Evolutionary conservation across 2,329 filamentous ascomycete species (phyloP), one percentile per base, ranked within the genome.

Genomic region (Thelonectria rubi): DNA sequence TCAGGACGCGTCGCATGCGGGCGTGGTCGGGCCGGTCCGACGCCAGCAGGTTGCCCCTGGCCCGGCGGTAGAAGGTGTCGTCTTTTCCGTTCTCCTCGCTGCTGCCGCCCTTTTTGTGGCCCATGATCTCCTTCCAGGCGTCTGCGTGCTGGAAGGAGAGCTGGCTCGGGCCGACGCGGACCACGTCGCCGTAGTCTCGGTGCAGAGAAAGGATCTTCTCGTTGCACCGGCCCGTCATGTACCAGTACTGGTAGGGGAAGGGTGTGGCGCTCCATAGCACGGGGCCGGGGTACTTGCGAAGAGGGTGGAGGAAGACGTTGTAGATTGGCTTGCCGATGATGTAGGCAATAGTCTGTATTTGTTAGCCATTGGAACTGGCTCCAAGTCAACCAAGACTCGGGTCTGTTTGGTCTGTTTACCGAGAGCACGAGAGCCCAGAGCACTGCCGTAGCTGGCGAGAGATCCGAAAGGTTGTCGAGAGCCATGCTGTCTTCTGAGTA

Each of bases 11-110:
- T 5, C 69, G 45, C 39, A 68, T 47, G 1, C 51, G 50, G 2
- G 43, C 37, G 30, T 71, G 69, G 6, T 48, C 46, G 12, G 68
- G 62, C 8, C 53, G 43, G 11, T 56, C 40, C 1, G 65, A 54
- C 3, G 50, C 54, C 8, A 68, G 37, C 11, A 69, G 55, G 11
- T 52, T 48, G 12, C 43, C 17, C 8, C 24, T 20, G 6, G 37
- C 9, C 3, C n/a, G 21, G 4, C 14, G 24, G 49, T 39, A 51
- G 8, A 56, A 55, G 2, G 17, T 24, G 0, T 45, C 30, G 5
- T 62, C 48, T 18, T 59, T 59, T 26, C 37, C 20, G 21, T 58
- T 58, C 10, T 54, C 55, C 1, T 10, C 43, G 6, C 49, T 37
- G 6, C 49, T 32, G 3, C 26, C 55, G 3, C 34, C 20, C 30